Conservation (phyloP, 441 rosid species). For the Aleurites moluccanus region DNA sequence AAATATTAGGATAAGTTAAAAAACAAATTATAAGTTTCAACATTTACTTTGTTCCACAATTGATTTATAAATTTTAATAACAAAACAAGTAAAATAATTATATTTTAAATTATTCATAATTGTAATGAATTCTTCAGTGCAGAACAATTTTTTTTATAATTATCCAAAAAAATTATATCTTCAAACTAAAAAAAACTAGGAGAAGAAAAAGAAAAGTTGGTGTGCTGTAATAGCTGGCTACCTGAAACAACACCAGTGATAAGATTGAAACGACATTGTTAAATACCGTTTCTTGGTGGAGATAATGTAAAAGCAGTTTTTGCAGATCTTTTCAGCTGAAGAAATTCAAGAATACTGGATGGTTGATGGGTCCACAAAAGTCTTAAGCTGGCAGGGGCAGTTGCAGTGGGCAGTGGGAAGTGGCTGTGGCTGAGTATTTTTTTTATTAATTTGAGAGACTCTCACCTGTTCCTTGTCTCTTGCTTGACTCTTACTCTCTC, state of each 20-base stretch:
- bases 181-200: not conserved
- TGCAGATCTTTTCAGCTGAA: not conserved
- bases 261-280: constrained; percentile 12
- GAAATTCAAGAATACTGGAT: not conserved
- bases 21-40: too few species aligned
- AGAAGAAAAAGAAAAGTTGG: not conserved
- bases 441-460: too few species aligned
- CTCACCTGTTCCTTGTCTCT: too few species aligned
- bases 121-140: too few species aligned
- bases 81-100: too few species aligned
- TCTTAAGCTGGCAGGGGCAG: constrained; percentile 13
- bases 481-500: constrained; percentile 18
- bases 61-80: too few species aligned
- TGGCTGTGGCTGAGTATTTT: too few species aligned
- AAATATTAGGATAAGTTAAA: too few species aligned
- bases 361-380: not conserved
- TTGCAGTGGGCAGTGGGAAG: too few species aligned
- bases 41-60: too few species aligned
- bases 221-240: not conserved
- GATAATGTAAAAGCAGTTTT: not conserved
- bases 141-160: too few species aligned
- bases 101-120: too few species aligned
- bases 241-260: constrained; percentile 1
- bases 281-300: not conserved
- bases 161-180: not conserved